Conservation (phyloP, 108 stramenopile species). For the Epithemia pelagica region DNA sequence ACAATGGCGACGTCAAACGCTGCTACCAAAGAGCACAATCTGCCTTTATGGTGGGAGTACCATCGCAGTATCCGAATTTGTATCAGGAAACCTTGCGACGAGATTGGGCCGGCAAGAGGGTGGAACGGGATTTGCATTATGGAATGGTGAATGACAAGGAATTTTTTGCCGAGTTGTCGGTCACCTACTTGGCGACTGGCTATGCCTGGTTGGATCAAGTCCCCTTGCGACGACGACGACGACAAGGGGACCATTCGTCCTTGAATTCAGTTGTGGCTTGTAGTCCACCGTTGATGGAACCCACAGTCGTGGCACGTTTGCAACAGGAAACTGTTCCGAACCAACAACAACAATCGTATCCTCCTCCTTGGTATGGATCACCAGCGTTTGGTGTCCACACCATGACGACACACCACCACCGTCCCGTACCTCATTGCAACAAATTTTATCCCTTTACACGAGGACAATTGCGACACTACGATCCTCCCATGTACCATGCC, state of each 20-base stretch:
- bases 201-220: constrained; percentile 46
- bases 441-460: constrained; percentile 85
- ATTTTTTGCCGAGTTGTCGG: constrained; percentile 80
- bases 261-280: neutral
- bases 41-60: no score
- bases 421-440: constrained; percentile 65
- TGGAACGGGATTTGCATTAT: constrained; percentile 59
- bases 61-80: no score
- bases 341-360: neutral
- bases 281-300: constrained; percentile 62
- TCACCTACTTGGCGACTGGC: constrained; percentile 56
- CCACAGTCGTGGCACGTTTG: constrained; percentile 36
- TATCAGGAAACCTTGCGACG: constrained; percentile 54
- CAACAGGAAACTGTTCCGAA: neutral
- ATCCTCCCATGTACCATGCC: constrained; percentile 42
- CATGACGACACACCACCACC: no score
- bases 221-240: constrained; percentile 29
- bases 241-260: constrained; percentile 7
- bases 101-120: constrained; percentile 69
- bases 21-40: constrained; percentile 25
- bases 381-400: neutral
- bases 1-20: constrained; percentile 33
- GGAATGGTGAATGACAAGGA: constrained; percentile 74
- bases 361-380: neutral
- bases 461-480: constrained; percentile 59